Evolutionary conservation across 495 filamentous ascomycete species (phyloP).

Genomic region (Lasiosphaeria ovina): DNA sequence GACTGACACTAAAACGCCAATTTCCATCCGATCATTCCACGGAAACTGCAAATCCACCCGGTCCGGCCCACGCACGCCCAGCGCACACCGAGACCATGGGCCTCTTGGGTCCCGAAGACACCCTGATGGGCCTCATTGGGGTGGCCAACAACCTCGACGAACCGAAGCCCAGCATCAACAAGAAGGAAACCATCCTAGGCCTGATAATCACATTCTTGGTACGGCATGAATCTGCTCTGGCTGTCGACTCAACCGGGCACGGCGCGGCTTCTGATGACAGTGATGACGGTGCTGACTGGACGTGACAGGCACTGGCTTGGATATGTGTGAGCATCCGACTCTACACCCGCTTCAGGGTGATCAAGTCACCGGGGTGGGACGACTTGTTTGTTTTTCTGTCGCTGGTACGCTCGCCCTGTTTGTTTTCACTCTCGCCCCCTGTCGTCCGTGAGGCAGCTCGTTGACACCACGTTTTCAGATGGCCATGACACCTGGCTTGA

Average conservation of each 20-base stretch:
- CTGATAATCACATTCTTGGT: slow-evolving; percentile 28
- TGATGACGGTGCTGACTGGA: background rate
- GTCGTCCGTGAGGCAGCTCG: background rate
- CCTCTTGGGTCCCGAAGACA: slow-evolving; percentile 5
- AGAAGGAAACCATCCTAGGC: slow-evolving; percentile 24
- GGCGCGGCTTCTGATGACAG: background rate
- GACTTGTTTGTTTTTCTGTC: slow-evolving; percentile 34
- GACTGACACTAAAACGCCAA: too few relatives aligned
- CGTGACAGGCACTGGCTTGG: slow-evolving; percentile 20
- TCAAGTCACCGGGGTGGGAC: slow-evolving; percentile 32
- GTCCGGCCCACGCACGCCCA: background rate
- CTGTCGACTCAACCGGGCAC: background rate
- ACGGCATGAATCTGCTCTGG: slow-evolving; percentile 7
- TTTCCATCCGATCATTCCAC: too few relatives aligned
- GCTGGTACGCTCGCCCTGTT: slow-evolving; percentile 19
- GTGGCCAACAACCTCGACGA: slow-evolving; percentile 27
- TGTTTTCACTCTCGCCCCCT: background rate
- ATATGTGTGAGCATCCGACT: slow-evolving; percentile 29
- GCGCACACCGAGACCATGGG: background rate
- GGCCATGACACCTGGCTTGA: slow-evolving; percentile 5
- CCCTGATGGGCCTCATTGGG: slow-evolving; percentile 11
- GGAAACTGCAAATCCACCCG: too few relatives aligned
- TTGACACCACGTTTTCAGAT: background rate
- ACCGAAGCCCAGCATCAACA: slow-evolving; percentile 24
- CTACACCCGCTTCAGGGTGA: slow-evolving; percentile 26